A percentile compares a stretch with the other conserved stretches of the same genome.
phyloP scores from a whole-genome alignment of 257 asterid species.

The Nicotiana benthamiana region DNA sequence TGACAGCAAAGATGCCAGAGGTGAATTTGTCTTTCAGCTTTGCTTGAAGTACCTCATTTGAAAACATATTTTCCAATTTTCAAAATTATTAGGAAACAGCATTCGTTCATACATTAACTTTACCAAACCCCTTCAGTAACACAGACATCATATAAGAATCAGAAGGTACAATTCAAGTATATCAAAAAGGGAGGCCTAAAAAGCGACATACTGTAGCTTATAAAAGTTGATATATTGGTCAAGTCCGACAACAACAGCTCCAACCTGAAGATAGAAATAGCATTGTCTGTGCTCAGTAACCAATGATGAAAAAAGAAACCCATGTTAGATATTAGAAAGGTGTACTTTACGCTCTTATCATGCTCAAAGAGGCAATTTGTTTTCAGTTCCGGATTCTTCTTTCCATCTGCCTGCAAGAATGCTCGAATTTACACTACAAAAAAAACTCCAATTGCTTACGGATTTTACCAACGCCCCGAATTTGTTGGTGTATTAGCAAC shows the following conservation, averaged over 20 bases:
- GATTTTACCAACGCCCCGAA: too few relatives aligned
- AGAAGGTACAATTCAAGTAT: neutral
- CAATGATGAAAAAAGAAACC: neutral
- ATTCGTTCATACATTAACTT: neutral
- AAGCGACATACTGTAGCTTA: conserved; percentile 66
- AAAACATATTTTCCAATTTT: neutral
- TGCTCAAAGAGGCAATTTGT: conserved; percentile 54
- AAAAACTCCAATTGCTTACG: too few relatives aligned
- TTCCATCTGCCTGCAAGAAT: conserved; percentile 68
- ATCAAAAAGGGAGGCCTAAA: neutral
- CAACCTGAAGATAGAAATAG: conserved; percentile 51
- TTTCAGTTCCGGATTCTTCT: conserved; percentile 52
- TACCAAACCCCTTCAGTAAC: neutral
- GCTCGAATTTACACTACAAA: too few relatives aligned
- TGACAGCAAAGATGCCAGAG: neutral
- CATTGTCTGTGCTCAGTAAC: neutral
- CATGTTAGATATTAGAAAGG: neutral
- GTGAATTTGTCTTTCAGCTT: neutral
- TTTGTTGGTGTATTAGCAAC: too few relatives aligned
- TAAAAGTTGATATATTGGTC: conserved; percentile 72
- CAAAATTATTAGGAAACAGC: neutral
- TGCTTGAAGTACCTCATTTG: neutral
- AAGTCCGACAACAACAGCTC: conserved; percentile 95
- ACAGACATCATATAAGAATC: neutral
- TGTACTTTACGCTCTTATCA: conserved; percentile 54